Conservation (phyloP, 2,329 filamentous ascomycete genomes). For the Phaeosphaeriaceae sp. region DNA sequence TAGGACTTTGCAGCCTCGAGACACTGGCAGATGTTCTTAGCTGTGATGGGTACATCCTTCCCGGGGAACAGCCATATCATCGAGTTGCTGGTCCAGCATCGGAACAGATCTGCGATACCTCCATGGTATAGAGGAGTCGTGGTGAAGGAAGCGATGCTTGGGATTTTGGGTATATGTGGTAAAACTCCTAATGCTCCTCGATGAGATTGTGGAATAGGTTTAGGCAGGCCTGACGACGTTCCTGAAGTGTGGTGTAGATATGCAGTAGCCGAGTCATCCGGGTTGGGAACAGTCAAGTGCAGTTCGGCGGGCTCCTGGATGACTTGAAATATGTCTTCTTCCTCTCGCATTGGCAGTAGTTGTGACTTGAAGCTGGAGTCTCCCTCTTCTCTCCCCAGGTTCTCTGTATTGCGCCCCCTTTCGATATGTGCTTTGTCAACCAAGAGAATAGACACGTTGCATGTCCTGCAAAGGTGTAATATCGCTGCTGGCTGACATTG, state of each 20-base stretch:
- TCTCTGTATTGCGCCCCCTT: constrained; percentile 36
- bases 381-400: constrained; percentile 18
- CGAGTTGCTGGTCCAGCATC: constrained; percentile 67
- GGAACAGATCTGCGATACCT: constrained; percentile 67
- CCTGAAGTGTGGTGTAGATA: constrained; percentile 71
- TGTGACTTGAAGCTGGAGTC: constrained; percentile 9
- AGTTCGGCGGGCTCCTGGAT: constrained; percentile 16
- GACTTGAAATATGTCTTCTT: constrained; percentile 31
- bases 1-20: constrained; percentile 49
- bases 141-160: constrained; percentile 62
- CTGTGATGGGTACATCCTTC: constrained; percentile 63
- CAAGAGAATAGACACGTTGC: constrained; percentile 54
- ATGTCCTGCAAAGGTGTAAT: constrained; percentile 59
- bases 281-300: constrained; percentile 12
- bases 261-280: constrained; percentile 52
- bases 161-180: constrained; percentile 52
- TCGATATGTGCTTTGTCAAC: constrained; percentile 52
- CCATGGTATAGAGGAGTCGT: constrained; percentile 72
- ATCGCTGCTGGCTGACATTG: constrained; percentile 58
- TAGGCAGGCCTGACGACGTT: constrained; percentile 68
- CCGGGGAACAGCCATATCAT: constrained; percentile 70
- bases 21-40: constrained; percentile 59
- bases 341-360: constrained; percentile 22
- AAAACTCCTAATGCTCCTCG: constrained; percentile 62
- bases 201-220: constrained; percentile 67